Evolutionary conservation across 805 yeast genomes (phyloP), one percentile per base, ranked within the genome.

Genomic region (Wickerhamiella spandovensis): DNA sequence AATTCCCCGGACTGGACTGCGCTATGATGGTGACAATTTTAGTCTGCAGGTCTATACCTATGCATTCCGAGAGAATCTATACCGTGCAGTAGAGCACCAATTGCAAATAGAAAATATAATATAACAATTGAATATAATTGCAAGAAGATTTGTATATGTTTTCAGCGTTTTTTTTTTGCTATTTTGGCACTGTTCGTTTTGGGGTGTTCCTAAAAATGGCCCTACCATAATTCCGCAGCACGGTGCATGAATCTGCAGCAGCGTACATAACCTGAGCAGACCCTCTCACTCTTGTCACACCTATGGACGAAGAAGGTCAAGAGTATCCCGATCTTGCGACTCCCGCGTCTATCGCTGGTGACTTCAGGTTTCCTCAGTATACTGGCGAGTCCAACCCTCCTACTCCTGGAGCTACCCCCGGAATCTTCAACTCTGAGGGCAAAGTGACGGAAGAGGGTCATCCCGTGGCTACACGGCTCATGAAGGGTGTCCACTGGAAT

Each of bases 401-500:
- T 1, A 52, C 54, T 1, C 54, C 57, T 1, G 50, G 23, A 7
- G 23, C 49, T 28, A 56, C 59, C 1, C 57, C 59, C 5, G 58
- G 56, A n/a, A 21, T 37, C 13, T 25, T 53, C 24, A 39, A 44
- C 2, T 37, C 42, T 2, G 35, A 43, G 8, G 25, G 15, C 2
- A 6, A 21, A 5, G 42, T 48, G 12, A 46, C 52, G 21, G 38
- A 28, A 4, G 24, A 23, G 0, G 56, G 55, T 1, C n/a, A 24
- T 9, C 49, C 57, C 1, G 23, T 48, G 2, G 13, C 48, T n/a
- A 32, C 37, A 6, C 30, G 43, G 17, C 53, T 57, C 23, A 50
- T 54, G 17, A 46, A 38, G 43, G 61, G 61, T n/a, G 47, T 55
- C 1, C 62, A 58, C 44, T 60, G 60, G 61, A 43, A 43, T 10